Evolutionary conservation across 192 early-diverging fungal species (phyloP).

Genomic region (Coemansia erecta): DNA sequence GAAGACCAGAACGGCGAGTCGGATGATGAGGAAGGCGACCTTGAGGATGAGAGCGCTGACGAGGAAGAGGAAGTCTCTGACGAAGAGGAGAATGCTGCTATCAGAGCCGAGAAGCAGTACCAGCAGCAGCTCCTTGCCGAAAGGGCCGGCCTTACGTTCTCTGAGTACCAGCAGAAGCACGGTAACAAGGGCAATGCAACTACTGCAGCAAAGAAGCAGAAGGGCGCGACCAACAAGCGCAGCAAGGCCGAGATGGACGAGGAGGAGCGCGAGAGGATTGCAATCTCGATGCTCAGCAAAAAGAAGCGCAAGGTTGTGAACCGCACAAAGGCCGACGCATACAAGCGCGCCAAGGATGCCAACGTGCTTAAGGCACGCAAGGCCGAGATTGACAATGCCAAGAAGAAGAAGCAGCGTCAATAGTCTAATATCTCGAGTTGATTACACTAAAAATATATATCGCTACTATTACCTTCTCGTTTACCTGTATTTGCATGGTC

Average conservation of each 20-base stretch:
- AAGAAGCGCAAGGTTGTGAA: constrained; percentile 54
- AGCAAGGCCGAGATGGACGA: constrained; percentile 44
- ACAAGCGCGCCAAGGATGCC: constrained; percentile 41
- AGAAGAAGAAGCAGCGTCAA: constrained; percentile 12
- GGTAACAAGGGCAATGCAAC: constrained; percentile 8
- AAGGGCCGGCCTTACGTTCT: constrained; percentile 38
- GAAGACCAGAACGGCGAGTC: constrained; percentile 44
- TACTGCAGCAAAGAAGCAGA: not conserved
- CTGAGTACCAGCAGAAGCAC: constrained; percentile 44
- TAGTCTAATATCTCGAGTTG: too few relatives aligned
- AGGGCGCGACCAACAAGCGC: constrained; percentile 17
- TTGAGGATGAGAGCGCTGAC: constrained; percentile 60
- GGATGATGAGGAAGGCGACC: constrained; percentile 47
- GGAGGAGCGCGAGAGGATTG: constrained; percentile 50
- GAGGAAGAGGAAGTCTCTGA: constrained; percentile 28
- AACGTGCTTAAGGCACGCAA: constrained; percentile 41
- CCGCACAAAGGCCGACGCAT: constrained; percentile 34
- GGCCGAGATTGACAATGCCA: constrained; percentile 16
- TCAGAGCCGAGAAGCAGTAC: constrained; percentile 40
- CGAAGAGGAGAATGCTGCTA: constrained; percentile 32
- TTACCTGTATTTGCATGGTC: too few relatives aligned
- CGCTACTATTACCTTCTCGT: too few relatives aligned
- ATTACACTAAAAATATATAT: too few relatives aligned
- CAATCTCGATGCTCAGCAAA: constrained; percentile 54
- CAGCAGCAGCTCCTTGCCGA: constrained; percentile 49